phyloP scores from a whole-genome alignment of 345 rosid species.

The Ricinus communis region DNA sequence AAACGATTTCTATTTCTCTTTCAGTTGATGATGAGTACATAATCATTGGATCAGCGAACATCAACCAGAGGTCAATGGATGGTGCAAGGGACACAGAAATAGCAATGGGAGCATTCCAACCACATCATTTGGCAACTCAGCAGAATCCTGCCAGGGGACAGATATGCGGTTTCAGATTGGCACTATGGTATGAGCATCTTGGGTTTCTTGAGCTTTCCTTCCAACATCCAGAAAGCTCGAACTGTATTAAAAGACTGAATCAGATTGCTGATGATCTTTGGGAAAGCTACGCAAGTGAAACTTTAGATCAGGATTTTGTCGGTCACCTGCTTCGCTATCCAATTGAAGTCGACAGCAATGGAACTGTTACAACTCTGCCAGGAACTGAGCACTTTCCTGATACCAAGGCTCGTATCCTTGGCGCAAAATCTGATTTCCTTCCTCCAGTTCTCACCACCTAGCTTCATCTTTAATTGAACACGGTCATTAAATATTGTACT shows the following conservation, averaged over 20 bases:
- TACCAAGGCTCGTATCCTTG: slow-evolving; percentile 65
- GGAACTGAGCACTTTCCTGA: slow-evolving; percentile 58
- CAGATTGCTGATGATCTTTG: slow-evolving; percentile 38
- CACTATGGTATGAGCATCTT: slow-evolving; percentile 70
- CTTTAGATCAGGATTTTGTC: slow-evolving; percentile 30
- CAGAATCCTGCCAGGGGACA: slow-evolving; percentile 42
- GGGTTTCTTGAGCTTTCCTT: slow-evolving; percentile 11
- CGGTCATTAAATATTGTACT: not conserved
- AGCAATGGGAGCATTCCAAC: slow-evolving; percentile 89
- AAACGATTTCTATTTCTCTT: not conserved
- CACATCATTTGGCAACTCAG: slow-evolving; percentile 42
- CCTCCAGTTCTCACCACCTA: slow-evolving; percentile 71
- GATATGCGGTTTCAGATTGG: slow-evolving; percentile 56
- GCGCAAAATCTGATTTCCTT: slow-evolving; percentile 40
- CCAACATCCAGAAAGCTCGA: slow-evolving; percentile 36
- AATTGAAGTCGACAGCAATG: slow-evolving; percentile 37
- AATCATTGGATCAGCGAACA: slow-evolving; percentile 86
- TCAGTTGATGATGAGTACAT: slow-evolving; percentile 91
- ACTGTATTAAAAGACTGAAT: slow-evolving; percentile 44
- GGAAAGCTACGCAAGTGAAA: slow-evolving; percentile 39
- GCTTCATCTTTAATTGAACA: not conserved
- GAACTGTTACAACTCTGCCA: slow-evolving; percentile 38
- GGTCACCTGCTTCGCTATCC: slow-evolving; percentile 70
- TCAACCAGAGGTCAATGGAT: slow-evolving; percentile 91
- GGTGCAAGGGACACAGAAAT: slow-evolving; percentile 83